Evolutionary conservation across 139 green algal species (phyloP), one percentile per base, ranked within the genome.

Genomic region (Picocystis salinarum): DNA sequence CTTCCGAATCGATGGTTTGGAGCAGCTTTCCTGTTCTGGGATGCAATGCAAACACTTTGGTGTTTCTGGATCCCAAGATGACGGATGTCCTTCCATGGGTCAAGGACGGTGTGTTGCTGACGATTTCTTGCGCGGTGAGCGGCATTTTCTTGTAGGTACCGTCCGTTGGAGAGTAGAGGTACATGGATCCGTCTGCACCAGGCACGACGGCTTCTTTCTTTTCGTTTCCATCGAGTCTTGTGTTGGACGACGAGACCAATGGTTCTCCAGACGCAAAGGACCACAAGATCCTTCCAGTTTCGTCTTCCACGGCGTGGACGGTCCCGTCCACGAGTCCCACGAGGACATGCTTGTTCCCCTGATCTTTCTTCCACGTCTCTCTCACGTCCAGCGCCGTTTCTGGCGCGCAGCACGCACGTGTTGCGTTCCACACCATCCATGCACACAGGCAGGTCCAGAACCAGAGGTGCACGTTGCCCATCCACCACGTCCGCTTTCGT

Each of bases 171-270:
- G 26, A 5, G 39, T 85, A 85, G 3, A 60, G 51, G 50, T 94
- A 94, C 42, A 94, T 56, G 12, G 59, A 61, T 24, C 85, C 85
- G 41, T 96, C 81, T 2, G 70, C 64, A 5, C 82, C 81, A 0
- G 85, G 77, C 23, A 93, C 80, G n/a, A 96, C 62, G 50, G 37
- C 42, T 23, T 46, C 54, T 2, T 37, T 12, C 28, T 39, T 33
- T 30, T 39, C 46, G 20, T 31, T 13, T 30, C 17, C 34, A 33
- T 29, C 31, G 23, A 13, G 13, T 37, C 31, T 37, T 13, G 13
- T 15, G 31, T 17, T 15, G 31, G 31, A 37, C 31, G 31, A 13
- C 0, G 71, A 75, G 27, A 91, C 58, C 23, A 94, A 46, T 0
- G 82, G 80, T 3, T 56, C 40, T 23, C 82, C 83, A 13, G 69